Percentiles rank a stretch among this genome's conserved stretches.
phyloP scores from a whole-genome alignment of 2,329 filamentous ascomycete genomes.

The Claviceps citrina region DNA sequence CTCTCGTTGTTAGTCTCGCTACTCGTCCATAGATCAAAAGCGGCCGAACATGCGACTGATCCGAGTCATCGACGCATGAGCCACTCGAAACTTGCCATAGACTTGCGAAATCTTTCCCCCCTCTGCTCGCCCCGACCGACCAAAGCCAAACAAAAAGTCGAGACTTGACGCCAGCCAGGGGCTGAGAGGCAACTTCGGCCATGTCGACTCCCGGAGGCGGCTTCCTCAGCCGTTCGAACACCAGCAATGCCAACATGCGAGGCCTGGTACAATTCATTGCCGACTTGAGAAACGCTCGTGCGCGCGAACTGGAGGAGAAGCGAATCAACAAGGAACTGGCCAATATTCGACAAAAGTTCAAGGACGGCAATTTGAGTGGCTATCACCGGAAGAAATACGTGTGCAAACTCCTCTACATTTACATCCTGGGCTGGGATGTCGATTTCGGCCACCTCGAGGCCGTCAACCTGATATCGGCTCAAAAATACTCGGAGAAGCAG shows the following conservation, averaged over 20 bases:
- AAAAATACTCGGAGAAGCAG: conserved; percentile 97
- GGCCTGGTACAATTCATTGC: conserved; percentile 97
- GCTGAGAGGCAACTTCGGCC: conserved; percentile 10
- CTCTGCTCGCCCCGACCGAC: not conserved
- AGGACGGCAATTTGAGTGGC: conserved; percentile 81
- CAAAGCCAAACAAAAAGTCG: not conserved
- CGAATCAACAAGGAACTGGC: conserved; percentile 98
- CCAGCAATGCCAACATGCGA: conserved; percentile 52
- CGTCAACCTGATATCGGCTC: conserved; percentile 90
- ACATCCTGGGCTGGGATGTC: conserved; percentile 97
- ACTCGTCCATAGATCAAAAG: not conserved
- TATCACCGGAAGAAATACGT: conserved; percentile 99
- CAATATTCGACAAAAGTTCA: conserved; percentile 97
- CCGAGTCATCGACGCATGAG: not conserved
- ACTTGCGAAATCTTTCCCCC: too few relatives aligned
- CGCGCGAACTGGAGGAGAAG: conserved; percentile 93
- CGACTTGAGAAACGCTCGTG: conserved; percentile 84
- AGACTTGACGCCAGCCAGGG: not conserved
- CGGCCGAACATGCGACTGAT: not conserved
- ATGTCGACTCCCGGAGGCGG: conserved; percentile 44
- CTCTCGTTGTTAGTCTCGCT: not conserved
- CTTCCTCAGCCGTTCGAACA: conserved; percentile 51
- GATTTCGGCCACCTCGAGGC: conserved; percentile 98
- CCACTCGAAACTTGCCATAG: not conserved
- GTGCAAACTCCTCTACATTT: conserved; percentile 98